Conservation (phyloP, 129 eudicot species). For the Kitagawia praeruptora region DNA sequence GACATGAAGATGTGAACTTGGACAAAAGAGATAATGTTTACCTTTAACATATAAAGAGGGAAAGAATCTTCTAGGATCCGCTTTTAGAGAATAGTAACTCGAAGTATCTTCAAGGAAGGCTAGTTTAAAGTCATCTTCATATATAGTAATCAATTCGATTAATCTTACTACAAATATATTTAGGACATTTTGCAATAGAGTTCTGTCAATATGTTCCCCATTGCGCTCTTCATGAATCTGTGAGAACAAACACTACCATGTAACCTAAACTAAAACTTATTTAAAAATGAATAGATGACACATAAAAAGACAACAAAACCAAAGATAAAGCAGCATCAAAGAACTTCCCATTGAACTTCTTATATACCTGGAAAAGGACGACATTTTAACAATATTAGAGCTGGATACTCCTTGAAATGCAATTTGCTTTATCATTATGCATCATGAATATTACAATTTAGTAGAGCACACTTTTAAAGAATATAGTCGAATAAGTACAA, state of each 20-base stretch:
- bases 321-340: conserved; percentile 93
- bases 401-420: not conserved
- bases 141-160: conserved; percentile 76
- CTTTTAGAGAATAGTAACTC: conserved; percentile 82
- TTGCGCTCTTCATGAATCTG: conserved; percentile 66
- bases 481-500: not conserved
- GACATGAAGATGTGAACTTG: too few species aligned
- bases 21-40: conserved; percentile 4
- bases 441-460: not conserved
- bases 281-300: not conserved
- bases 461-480: not conserved
- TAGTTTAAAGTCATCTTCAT: conserved; percentile 80
- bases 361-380: conserved; percentile 48
- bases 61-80: conserved; percentile 77
- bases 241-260: not conserved
- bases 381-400: conserved; percentile 1
- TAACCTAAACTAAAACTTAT: not conserved
- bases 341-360: conserved; percentile 63
- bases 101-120: conserved; percentile 69
- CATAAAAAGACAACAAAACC: conserved; percentile 33
- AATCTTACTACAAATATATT: conserved; percentile 93
- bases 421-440: not conserved
- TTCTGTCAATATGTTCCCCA: conserved; percentile 92
- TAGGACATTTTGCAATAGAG: conserved; percentile 73
- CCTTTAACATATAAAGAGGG: conserved; percentile 79